A percentile compares a stretch with the other conserved stretches of the same genome.
phyloP scores from a whole-genome alignment of 495 filamentous ascomycete species.

The Lindgomyces ingoldianus region DNA sequence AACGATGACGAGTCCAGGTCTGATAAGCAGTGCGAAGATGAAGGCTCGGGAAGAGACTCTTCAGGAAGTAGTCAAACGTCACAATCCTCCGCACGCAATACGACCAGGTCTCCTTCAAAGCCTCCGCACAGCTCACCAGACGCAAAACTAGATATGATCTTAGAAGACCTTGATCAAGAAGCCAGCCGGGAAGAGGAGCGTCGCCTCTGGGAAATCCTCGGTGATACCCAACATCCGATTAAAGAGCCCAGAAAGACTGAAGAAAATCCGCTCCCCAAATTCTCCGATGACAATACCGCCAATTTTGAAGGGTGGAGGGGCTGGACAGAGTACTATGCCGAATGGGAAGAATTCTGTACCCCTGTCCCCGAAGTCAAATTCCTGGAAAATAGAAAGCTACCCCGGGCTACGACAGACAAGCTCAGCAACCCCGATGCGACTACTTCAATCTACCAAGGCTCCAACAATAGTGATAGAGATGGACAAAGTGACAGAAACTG shows the following conservation, averaged over 20 bases:
- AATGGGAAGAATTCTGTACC: conserved; percentile 21
- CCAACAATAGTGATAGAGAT: not conserved
- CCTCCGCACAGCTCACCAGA: conserved; percentile 33
- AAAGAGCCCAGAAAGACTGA: not conserved
- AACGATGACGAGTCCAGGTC: not conserved
- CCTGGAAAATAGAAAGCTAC: conserved; percentile 4
- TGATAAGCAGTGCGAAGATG: not conserved
- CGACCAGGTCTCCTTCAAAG: not conserved
- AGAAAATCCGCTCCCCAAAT: not conserved
- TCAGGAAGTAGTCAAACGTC: conserved; percentile 6
- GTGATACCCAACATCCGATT: not conserved
- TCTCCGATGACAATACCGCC: conserved; percentile 43
- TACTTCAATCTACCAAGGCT: not conserved
- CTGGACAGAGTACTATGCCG: conserved; percentile 31
- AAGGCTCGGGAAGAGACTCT: not conserved
- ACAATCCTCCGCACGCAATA: not conserved
- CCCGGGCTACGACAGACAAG: not conserved
- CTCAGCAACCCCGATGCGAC: not conserved
- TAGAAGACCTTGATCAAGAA: conserved; percentile 56
- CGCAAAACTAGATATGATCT: conserved; percentile 51
- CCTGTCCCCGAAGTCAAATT: conserved; percentile 11
- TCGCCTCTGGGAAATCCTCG: conserved; percentile 57
- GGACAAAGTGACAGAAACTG: not conserved
- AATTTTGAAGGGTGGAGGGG: conserved; percentile 54
- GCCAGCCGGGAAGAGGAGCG: conserved; percentile 58